Evolutionary conservation across 1,284 basidiomycete species (phyloP).

Genomic region (Violaceomyces palustris): DNA sequence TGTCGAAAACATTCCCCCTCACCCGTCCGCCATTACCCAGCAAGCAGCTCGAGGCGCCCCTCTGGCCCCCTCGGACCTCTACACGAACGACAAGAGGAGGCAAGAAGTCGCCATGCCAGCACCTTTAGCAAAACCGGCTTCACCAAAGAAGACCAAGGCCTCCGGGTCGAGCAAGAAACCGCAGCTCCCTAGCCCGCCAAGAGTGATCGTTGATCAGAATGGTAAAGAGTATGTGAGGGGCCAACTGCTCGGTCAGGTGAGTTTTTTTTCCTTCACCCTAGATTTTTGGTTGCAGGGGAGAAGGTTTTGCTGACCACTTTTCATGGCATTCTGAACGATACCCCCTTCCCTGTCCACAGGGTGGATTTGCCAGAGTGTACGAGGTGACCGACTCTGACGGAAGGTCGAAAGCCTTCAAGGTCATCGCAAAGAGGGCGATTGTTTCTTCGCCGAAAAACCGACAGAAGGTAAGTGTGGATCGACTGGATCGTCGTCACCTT

Average conservation of each 20-base stretch:
- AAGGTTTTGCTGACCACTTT: not conserved
- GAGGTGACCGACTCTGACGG: slow-evolving; percentile 45
- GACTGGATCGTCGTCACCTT: no score
- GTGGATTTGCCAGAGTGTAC: slow-evolving; percentile 53
- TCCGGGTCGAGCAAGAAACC: slow-evolving; percentile 46
- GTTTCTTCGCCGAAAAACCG: slow-evolving; percentile 54
- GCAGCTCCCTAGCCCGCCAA: slow-evolving; percentile 40
- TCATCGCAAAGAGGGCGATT: slow-evolving; percentile 53
- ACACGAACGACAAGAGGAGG: slow-evolving; percentile 1
- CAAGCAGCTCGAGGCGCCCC: no score
- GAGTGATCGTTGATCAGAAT: slow-evolving; percentile 41
- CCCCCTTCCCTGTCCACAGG: slow-evolving; percentile 26
- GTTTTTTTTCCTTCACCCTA: not conserved
- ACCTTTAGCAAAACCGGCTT: slow-evolving; percentile 4
- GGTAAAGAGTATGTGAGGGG: slow-evolving; percentile 35
- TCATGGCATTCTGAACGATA: not conserved
- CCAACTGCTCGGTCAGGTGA: slow-evolving; percentile 39
- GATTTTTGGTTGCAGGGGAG: no score
- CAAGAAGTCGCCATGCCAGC: not conserved
- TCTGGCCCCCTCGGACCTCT: slow-evolving; percentile 2
- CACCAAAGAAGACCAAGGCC: slow-evolving; percentile 5
- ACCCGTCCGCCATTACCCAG: no score
- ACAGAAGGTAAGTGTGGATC: slow-evolving; percentile 53
- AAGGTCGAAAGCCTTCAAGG: slow-evolving; percentile 54
- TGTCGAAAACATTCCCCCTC: no score